A percentile compares a stretch with the other conserved stretches of the same genome.
Conservation (phyloP, 169 alveolate genomes). For the Babesia bigemina region DNA sequence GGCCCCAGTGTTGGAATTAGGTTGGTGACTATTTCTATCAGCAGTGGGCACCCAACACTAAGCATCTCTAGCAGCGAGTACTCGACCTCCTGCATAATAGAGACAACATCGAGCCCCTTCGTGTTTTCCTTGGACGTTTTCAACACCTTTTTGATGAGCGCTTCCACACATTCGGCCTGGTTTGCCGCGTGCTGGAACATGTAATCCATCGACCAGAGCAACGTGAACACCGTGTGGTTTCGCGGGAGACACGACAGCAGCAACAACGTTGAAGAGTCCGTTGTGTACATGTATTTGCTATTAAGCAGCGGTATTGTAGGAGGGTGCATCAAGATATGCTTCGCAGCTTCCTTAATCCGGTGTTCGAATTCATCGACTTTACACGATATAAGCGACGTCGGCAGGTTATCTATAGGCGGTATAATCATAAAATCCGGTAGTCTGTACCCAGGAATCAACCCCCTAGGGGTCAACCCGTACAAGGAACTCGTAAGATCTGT, state of each 20-base stretch:
- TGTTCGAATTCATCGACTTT: slow-evolving; percentile 65
- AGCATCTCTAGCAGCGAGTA: slow-evolving; percentile 62
- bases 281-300: slow-evolving; percentile 62
- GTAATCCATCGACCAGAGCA: slow-evolving; percentile 71
- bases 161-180: slow-evolving; percentile 70
- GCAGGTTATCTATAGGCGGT: slow-evolving; percentile 66
- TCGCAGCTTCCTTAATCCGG: slow-evolving; percentile 68
- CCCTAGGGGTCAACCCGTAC: slow-evolving; percentile 4
- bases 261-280: slow-evolving; percentile 72
- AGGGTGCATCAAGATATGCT: slow-evolving; percentile 71
- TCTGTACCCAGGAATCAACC: slow-evolving; percentile 10
- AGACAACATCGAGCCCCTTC: slow-evolving; percentile 46
- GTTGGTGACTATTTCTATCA: slow-evolving; percentile 44
- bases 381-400: slow-evolving; percentile 54
- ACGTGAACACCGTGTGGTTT: slow-evolving; percentile 70
- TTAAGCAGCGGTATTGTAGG: slow-evolving; percentile 71
- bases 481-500: not conserved
- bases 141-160: slow-evolving; percentile 68
- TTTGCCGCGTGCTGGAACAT: slow-evolving; percentile 70
- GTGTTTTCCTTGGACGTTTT: slow-evolving; percentile 66
- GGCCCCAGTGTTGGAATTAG: slow-evolving; percentile 60
- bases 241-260: slow-evolving; percentile 73
- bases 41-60: slow-evolving; percentile 43
- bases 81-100: slow-evolving; percentile 59
- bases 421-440: slow-evolving; percentile 58